phyloP scores from a whole-genome alignment of 345 rosid genomes.

The Populus euphratica region DNA sequence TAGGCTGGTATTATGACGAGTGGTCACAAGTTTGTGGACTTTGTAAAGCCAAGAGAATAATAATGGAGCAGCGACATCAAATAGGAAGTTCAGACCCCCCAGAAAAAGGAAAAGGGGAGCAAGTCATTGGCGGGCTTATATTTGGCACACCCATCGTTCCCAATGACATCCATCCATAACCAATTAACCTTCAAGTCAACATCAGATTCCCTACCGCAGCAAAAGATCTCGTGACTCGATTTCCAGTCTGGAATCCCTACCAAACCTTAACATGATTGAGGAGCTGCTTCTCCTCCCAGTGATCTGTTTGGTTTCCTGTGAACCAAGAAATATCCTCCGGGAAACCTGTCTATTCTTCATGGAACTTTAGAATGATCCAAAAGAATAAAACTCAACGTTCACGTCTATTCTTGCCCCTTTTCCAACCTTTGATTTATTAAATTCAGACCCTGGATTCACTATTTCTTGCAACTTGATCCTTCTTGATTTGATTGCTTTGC shows the following conservation, averaged over 20 bases:
- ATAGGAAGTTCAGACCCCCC: background rate
- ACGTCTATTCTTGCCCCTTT: no score
- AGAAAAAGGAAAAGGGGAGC: background rate
- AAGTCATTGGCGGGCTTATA: background rate
- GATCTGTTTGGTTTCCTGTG: background rate
- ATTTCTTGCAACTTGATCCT: no score
- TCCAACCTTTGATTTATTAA: no score
- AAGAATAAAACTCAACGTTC: no score
- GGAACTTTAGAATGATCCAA: no score
- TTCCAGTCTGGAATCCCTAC: background rate
- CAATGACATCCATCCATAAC: background rate
- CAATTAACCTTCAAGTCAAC: background rate
- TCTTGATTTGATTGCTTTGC: background rate
- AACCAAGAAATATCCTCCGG: no score
- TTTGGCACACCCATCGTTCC: background rate
- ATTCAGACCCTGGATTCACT: no score
- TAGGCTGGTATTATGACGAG: no score
- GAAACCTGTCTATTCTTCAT: no score
- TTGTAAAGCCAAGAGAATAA: background rate
- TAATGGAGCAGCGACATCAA: conserved; percentile 35
- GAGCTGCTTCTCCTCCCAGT: background rate
- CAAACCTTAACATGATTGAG: background rate
- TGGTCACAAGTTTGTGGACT: background rate
- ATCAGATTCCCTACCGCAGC: background rate
- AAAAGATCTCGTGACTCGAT: background rate